Percentiles rank a stretch among this genome's conserved stretches.
Evolutionary conservation across 1,284 basidiomycete genomes (phyloP).

Genomic region (Papiliotrema nemorosa): DNA sequence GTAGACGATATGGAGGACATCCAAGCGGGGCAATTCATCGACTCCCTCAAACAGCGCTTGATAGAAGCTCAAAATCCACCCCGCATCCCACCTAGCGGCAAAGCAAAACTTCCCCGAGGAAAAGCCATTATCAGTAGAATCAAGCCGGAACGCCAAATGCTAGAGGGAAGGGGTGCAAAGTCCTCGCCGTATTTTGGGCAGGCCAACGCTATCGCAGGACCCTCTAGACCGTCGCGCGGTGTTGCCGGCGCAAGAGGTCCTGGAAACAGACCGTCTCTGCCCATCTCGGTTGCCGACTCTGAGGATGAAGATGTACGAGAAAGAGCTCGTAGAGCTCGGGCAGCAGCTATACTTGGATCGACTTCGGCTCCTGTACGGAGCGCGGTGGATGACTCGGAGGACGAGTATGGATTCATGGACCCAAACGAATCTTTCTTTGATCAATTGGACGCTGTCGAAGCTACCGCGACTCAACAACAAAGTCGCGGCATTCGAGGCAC

Average conservation of each 20-base stretch:
- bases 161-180: neutral
- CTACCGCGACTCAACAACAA: neutral
- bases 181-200: neutral
- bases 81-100: conserved; percentile 1
- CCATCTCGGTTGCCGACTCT: neutral
- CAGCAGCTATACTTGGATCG: conserved; percentile 2
- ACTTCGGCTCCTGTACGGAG: no score
- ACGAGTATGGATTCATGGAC: conserved; percentile 10
- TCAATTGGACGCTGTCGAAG: conserved; percentile 12
- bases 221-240: neutral
- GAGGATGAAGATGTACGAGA: conserved; percentile 5
- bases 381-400: conserved; percentile 2
- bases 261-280: neutral
- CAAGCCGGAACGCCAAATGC: neutral
- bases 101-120: neutral
- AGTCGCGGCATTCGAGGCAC: no score
- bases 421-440: conserved; percentile 18
- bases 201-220: neutral
- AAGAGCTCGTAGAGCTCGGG: conserved; percentile 10
- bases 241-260: no score
- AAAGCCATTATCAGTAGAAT: no score
- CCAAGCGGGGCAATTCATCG: conserved; percentile 35
- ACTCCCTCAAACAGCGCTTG: conserved; percentile 18
- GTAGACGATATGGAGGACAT: conserved; percentile 37
- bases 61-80: conserved; percentile 14